Evolutionary conservation across 768 basidiomycete genomes (phyloP).

Genomic region (Ephemerocybe angulata): DNA sequence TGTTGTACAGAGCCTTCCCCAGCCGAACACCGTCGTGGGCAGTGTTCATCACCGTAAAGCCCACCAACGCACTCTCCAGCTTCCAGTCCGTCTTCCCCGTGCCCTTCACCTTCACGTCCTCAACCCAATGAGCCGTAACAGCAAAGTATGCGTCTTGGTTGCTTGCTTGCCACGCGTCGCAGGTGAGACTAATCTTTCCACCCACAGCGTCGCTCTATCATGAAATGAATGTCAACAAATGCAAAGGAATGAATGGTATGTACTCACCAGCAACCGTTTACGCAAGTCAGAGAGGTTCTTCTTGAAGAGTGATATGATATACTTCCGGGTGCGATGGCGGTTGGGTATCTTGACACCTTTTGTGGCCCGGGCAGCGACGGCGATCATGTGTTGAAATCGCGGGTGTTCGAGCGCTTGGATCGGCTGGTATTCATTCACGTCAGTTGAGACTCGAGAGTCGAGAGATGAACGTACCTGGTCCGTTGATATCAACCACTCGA

Average conservation of each 20-base stretch:
- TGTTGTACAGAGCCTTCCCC: slow-evolving; percentile 35
- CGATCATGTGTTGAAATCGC: slow-evolving; percentile 32
- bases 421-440: too few relatives aligned
- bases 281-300: slow-evolving; percentile 10
- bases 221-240: too few relatives aligned
- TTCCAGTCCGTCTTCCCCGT: slow-evolving; percentile 35
- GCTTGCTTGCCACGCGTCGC: slow-evolving; percentile 38
- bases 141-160: too few relatives aligned
- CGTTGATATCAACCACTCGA: slow-evolving; percentile 35
- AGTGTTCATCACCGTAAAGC: slow-evolving; percentile 35
- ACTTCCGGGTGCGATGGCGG: slow-evolving; percentile 21
- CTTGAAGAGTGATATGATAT: slow-evolving; percentile 31
- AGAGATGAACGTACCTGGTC: slow-evolving; percentile 29
- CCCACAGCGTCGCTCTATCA: too few relatives aligned
- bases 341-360: slow-evolving; percentile 33
- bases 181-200: slow-evolving; percentile 28
- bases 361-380: slow-evolving; percentile 32
- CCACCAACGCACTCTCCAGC: slow-evolving; percentile 28
- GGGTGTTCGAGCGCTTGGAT: slow-evolving; percentile 34
- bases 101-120: too few relatives aligned
- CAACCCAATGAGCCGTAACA: too few relatives aligned
- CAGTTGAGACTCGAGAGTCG: not conserved
- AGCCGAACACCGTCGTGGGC: slow-evolving; percentile 35
- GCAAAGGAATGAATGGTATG: too few relatives aligned
- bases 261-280: slow-evolving; percentile 13